Base-by-base conservation (phyloP, 2,329 filamentous ascomycete species). In the Aspergillus sojae region DNA sequence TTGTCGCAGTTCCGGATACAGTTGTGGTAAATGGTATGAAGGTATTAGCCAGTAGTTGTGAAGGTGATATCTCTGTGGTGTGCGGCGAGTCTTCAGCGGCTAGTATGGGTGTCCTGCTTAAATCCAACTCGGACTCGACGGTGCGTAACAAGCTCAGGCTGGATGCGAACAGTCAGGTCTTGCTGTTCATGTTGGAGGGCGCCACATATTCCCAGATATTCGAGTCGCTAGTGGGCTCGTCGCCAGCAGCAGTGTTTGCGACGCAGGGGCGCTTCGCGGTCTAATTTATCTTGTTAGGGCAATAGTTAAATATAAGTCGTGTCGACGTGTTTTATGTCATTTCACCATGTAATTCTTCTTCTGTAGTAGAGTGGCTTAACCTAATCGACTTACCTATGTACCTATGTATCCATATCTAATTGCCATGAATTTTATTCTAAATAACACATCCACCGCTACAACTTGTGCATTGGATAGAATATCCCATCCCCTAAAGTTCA, bases 401-500 rank as follows among this genome's bases (percentile, higher is more conserved):
- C 26, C 5, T 28, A 1, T 28, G 1, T 5, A 28, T 28, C 26
- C 26, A 28, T 28, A 28, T 5, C 4, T 28, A 5, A 28, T 6
- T 28, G 1, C 26, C n/a, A n/a, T n/a, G n/a, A n/a, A n/a, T n/a
- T n/a, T n/a, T n/a, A 1, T 28, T 28, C 4, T 28, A 1, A 28
- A 28, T 28, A 28, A 4, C 26, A 5, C 26, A 5, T 28, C 26
- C 26, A 6, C 26, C 26, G 6, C 1, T 28, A 28, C 6, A 28
- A 5, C 6, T 28, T 28, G 26, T 28, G 26, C 1, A 28, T 28
- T 6, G 26, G 4, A 28, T 28, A 28, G 4, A 28, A 5, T 28
- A 28, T 28, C 4, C 4, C 1, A 28, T 5, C 1, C 1, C 4
- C 26, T 1, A 1, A 28, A 5, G 0, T 28, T 5, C 4, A 28